Evolutionary conservation across 306 rosid species (phyloP), one percentile per base, ranked within the genome.

Genomic region (Glycine soja): DNA sequence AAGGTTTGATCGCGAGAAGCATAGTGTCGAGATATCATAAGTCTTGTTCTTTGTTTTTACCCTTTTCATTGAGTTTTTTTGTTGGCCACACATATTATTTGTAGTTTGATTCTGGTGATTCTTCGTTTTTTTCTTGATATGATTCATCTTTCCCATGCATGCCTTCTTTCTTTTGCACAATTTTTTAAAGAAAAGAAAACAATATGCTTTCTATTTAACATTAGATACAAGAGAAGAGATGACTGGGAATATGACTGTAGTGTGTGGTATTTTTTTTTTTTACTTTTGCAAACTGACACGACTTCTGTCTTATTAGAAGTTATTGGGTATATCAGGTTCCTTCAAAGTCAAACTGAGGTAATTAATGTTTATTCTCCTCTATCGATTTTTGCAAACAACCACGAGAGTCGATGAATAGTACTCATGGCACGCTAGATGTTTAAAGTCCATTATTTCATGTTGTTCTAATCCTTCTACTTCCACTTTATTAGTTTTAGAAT

Each of bases 241-340:
- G 82, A 77, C 68, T 68, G 75, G 34, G 82, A 85, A 86, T 84
- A 84, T 81, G 71, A 85, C 80, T 79, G 87, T 85, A 84, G 81
- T 83, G 74, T 82, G 85, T 85, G 90, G 51, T 19, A n/a, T 62
- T 34, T 34, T 1, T 2, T 34, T 34, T 74, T 81, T 74, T 81
- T 72, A 53, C 90, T 91, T 90, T 91, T 91, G 90, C 98, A 95
- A 98, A 95, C 99, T 91, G 99, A 95, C 97, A 95, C 99, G 16
- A 98, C 99, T n/a, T 93, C 99, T 87, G 99, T 95, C 86, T 88
- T 95, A 94, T 95, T 95, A 91, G 99, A 95, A 87, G 91, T 98
- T 83, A 91, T 95, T 88, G 99, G 99, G 30, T 95, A 95, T 85
- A 89, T 95, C 88, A 91, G 99, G 90, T 95, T 95, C 99, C 99